Evolutionary conservation across 2,329 filamentous ascomycete species (phyloP), one percentile per base, ranked within the genome.

Genomic region (Xylariales sp.): DNA sequence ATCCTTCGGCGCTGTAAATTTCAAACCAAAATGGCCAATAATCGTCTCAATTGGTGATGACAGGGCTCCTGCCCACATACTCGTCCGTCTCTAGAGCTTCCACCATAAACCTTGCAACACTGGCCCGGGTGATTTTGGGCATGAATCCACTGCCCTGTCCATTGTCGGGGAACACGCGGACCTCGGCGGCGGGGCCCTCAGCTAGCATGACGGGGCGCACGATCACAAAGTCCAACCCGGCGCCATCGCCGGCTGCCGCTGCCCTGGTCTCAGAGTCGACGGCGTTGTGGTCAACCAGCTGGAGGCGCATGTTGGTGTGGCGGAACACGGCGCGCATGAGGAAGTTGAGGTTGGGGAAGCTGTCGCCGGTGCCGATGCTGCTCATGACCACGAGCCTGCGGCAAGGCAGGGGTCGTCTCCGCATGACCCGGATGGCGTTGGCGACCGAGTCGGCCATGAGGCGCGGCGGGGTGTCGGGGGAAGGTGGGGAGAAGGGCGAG

Each of bases 361-460:
- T 75, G 20, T 60, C 52, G 0, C 66, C 70, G 1, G 67, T 63
- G 10, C 74, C 75, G 42, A 71, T 66, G 2, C 69, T 65, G 11
- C 67, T 72, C 54, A 78, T 65, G 33, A 72, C 57, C 18, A 77
- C 60, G 3, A 76, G 47, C 36, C 70, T 74, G 32, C 43, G 34
- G n/a, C n/a, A n/a, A n/a, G n/a, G n/a, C 8, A 61, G 55, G 1
- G 51, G 51, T 33, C 56, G 55, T 14, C 56, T 51, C 35, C 61
- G 54, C 61, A 69, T 68, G 4, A 51, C 55, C 1, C 53, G 43
- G 11, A 66, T 45, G 4, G 64, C 45, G 30, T 66, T 62, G 16
- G 50, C 51, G 13, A 65, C 58, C 13, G 62, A 58, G 39, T 68
- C 61, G 2, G 65, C 62, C 60, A 78, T 69, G n/a, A 76, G 55